phyloP scores from a whole-genome alignment of 495 filamentous ascomycete genomes.

The Aspergillus biplanus region DNA sequence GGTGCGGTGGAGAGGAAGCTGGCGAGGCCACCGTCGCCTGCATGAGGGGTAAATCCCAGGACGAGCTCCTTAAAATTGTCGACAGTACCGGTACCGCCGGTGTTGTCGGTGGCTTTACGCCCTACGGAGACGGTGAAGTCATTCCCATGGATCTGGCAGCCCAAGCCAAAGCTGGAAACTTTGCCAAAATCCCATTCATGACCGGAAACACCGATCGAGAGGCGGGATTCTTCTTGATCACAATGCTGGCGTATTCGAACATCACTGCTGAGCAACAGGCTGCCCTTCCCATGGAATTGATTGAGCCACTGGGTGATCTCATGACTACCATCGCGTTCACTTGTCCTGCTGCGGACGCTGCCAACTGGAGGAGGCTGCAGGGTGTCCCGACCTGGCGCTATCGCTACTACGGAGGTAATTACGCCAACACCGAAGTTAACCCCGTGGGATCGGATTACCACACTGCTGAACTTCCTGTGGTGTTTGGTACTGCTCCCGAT shows the following conservation, averaged over 20 bases:
- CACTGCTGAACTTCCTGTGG: background rate
- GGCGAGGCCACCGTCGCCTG: conserved; percentile 42
- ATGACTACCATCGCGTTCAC: background rate
- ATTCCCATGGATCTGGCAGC: conserved; percentile 7
- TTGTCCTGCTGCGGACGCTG: background rate
- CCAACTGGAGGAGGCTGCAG: background rate
- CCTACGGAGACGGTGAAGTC: conserved; percentile 16
- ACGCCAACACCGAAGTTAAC: background rate
- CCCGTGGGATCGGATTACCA: conserved; percentile 3
- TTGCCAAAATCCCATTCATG: conserved; percentile 20
- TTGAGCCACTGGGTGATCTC: background rate
- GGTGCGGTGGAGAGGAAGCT: conserved; percentile 35
- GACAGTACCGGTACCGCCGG: background rate
- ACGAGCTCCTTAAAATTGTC: conserved; percentile 36
- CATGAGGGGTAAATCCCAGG: conserved; percentile 41
- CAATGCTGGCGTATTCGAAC: conserved; percentile 10
- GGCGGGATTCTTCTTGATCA: conserved; percentile 19
- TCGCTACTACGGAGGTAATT: conserved; percentile 4
- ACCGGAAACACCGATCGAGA: conserved; percentile 17
- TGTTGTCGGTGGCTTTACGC: conserved; percentile 6
- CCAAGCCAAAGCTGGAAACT: conserved; percentile 10
- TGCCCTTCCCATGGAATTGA: background rate
- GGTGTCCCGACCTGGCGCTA: conserved; percentile 8
- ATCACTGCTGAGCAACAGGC: conserved; percentile 9
- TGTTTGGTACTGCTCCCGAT: conserved; percentile 4